Evolutionary conservation across 1,139 yeast genomes (phyloP), one percentile per base, ranked within the genome.

Genomic region (Casaregolazyma suthepensis): DNA sequence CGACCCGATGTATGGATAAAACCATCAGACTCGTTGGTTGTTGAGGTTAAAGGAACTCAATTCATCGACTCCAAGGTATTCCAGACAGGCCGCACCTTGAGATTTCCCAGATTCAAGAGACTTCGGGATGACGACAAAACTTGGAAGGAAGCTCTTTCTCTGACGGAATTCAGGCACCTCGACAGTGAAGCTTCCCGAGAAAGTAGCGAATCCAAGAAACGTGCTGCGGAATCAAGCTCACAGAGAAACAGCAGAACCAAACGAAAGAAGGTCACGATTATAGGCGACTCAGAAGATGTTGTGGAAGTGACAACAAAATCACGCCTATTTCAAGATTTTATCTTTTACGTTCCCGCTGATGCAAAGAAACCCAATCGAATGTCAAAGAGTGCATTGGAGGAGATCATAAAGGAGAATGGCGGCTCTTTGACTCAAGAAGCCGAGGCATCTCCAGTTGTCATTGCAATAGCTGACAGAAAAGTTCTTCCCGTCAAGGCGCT

Each of bases 11-110:
- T 76, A 56, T 90, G 96, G 95, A 86, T 93, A 29, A 73, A 83
- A 56, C 97, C 98, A 0, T 71, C 74, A 40, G 81, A 87, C 46
- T 85, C 96, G 1, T 64, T 90, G 1, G 94, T 91, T 0, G 66
- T 93, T n/a, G 96, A 90, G 65, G 81, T 91, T 9, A 88, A 87
- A 64, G 96, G 96, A 0, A 74, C 96, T 43, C 83, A 91, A 5
- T 75, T 89, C 13, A 83, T 82, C 59, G 71, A 59, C 67, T 79
- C 53, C 64, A 76, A 42, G 54, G 71, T n/a, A 49, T 90, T 81
- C 63, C 82, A 83, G 1, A 81, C 83, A 0, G 86, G 83, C 0
- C 75, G 85, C 3, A 87, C 96, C 0, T 72, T 93, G 23, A 80
- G 89, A 59, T 86, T 87, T 61, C 87, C 93, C 0, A 83, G 89